Evolutionary conservation across 1,284 basidiomycete species (phyloP).

Genomic region (Earliella scabrosa): DNA sequence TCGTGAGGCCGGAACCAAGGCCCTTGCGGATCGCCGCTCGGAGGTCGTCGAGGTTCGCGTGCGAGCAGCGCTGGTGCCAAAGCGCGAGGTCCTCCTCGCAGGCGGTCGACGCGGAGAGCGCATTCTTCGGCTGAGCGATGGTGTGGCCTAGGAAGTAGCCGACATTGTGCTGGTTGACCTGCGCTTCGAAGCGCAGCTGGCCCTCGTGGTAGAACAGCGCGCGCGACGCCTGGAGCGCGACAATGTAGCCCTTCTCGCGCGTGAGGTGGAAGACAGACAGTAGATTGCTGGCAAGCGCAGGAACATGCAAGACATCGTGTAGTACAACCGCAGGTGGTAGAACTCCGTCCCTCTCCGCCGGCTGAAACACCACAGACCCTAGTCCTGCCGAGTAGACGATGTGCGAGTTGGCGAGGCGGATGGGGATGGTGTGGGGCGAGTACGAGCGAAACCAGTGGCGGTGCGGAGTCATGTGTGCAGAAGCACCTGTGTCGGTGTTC

Average conservation of each 20-base stretch:
- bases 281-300: slow-evolving; percentile 19
- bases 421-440: slow-evolving; percentile 14
- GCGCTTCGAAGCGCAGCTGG: slow-evolving; percentile 9
- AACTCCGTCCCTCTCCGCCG: too few relatives aligned
- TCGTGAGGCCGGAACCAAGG: too few relatives aligned
- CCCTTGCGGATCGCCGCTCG: neutral
- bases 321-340: too few relatives aligned
- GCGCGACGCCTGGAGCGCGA: neutral
- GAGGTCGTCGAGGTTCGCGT: too few relatives aligned
- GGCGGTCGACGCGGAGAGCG: neutral
- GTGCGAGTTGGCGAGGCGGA: slow-evolving; percentile 3
- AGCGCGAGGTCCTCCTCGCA: neutral
- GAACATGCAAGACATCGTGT: slow-evolving; percentile 18
- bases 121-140: neutral
- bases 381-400: too few relatives aligned
- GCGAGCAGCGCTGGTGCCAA: neutral
- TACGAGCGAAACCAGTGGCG: slow-evolving; percentile 31
- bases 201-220: slow-evolving; percentile 6
- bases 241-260: neutral
- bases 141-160: slow-evolving; percentile 13
- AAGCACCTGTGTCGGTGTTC: slow-evolving; percentile 15
- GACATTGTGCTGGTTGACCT: slow-evolving; percentile 12
- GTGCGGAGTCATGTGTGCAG: slow-evolving; percentile 13
- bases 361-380: too few relatives aligned
- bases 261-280: slow-evolving; percentile 19